Percentiles rank a stretch among this genome's conserved stretches.
phyloP scores from a whole-genome alignment of 495 filamentous ascomycete genomes.

The Xylaria curta region DNA sequence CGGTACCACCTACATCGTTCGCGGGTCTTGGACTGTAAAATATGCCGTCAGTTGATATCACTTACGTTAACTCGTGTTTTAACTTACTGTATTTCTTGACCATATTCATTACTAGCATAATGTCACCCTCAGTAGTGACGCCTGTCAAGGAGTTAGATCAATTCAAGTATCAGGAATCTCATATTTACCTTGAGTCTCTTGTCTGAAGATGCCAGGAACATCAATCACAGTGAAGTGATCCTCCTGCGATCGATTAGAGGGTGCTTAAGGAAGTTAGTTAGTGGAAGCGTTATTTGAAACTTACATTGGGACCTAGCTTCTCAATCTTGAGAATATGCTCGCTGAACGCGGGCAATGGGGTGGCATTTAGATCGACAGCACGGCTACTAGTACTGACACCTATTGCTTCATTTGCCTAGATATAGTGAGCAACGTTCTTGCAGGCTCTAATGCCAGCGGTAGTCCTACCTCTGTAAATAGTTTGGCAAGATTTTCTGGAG shows the following conservation, averaged over 20 bases:
- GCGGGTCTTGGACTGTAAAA: conserved; percentile 33
- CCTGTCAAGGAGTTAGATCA: conserved; percentile 23
- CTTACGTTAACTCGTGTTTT: background rate
- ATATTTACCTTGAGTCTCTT: conserved; percentile 48
- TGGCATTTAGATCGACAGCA: conserved; percentile 29
- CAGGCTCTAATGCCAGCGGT: background rate
- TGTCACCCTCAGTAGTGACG: conserved; percentile 54
- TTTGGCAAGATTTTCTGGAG: conserved; percentile 31
- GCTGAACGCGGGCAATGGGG: conserved; percentile 52
- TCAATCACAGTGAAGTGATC: conserved; percentile 65
- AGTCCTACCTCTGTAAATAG: conserved; percentile 40
- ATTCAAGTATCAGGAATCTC: background rate
- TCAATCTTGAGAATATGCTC: conserved; percentile 65
- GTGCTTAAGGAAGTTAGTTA: background rate
- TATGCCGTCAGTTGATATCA: conserved; percentile 19
- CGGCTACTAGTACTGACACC: conserved; percentile 41
- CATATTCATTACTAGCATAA: conserved; percentile 58
- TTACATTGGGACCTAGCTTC: conserved; percentile 58
- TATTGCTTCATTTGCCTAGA: conserved; percentile 54
- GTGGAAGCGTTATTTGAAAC: background rate
- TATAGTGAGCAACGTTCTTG: conserved; percentile 22
- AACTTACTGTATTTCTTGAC: conserved; percentile 59
- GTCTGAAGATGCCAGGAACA: conserved; percentile 67
- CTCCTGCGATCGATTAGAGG: conserved; percentile 33
- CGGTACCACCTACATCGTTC: conserved; percentile 36